Evolutionary conservation across 2,329 filamentous ascomycete genomes (phyloP), one percentile per base, ranked within the genome.

Genomic region (Pyrenophora graminea): DNA sequence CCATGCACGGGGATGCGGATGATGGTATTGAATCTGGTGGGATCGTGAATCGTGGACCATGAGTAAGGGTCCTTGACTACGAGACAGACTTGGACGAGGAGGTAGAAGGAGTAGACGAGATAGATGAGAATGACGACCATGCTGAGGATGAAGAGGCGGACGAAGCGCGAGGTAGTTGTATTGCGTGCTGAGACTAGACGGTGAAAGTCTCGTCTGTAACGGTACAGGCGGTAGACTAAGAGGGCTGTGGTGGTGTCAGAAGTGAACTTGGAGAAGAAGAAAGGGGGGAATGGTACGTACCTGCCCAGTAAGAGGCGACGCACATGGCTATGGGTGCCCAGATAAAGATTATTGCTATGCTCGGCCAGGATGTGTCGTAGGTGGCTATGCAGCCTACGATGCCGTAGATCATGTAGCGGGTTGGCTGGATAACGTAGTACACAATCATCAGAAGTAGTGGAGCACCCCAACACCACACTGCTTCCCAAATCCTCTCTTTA

Each of bases 61-160:
- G 76, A 78, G 64, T 81, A 86, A 0, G 73, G 39, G 31, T 76
- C 48, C 3, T n/a, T 30, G 67, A 74, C 15, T 68, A 70, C 2
- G 7, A 38, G 23, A n/a, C 50, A 50, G 23, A 62, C 45, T 2
- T 32, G n/a, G 21, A 58, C 61, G 33, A 86, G 72, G 44, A 82
- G 73, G 59, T 78, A 85, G 49, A 70, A 58, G 1, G 58, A 46
- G 13, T 82, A 63, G 0, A 85, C 85, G 1, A 86, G 68, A 55
- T 82, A 80, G 33, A 80, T 62, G 33, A 80, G 12, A 25, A 82
- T 69, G 50, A 82, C 68, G 19, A 78, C 62, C 6, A 82, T 44
- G 27, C 85, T 78, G 65, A 89, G 78, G 39, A 82, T 62, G 58
- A 85, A 84, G 38, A 85, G 80, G 33, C 86, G 81, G 45, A 85